phyloP scores from a whole-genome alignment of 2,329 filamentous ascomycete species.

The Helotiales sp. region DNA sequence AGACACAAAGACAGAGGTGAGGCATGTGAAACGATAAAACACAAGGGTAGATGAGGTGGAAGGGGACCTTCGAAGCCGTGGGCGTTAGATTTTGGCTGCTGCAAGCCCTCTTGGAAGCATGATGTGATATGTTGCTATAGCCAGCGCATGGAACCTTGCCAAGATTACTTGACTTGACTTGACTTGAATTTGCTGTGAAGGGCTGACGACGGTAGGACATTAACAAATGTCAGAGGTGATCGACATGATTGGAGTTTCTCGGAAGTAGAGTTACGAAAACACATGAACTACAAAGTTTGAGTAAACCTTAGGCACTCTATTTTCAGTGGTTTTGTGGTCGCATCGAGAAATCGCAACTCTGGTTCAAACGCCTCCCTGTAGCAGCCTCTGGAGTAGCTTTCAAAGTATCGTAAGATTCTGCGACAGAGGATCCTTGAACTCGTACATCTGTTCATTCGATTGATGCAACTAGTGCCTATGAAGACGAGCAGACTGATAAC shows the following conservation, averaged over 20 bases:
- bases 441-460: constrained; percentile 20
- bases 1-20: background rate
- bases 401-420: constrained; percentile 15
- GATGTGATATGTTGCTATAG: background rate
- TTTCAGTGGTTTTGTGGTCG: background rate
- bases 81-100: background rate
- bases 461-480: constrained; percentile 30
- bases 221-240: background rate
- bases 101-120: background rate
- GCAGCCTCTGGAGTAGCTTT: background rate
- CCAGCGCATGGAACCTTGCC: background rate
- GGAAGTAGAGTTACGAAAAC: background rate
- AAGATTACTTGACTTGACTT: background rate
- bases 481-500: constrained; percentile 16
- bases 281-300: background rate
- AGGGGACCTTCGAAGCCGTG: background rate
- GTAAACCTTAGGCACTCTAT: background rate
- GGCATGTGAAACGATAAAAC: constrained; percentile 1
- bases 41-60: background rate
- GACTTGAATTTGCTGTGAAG: background rate
- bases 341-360: background rate
- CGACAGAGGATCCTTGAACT: constrained; percentile 4
- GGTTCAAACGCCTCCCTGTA: background rate
- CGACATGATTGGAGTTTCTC: background rate
- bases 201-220: too few species aligned